Percentiles rank a stretch among this genome's conserved stretches.
These are phyloP conservation scores for Coemansia sp. DNA, from an alignment of 192 early-diverging fungal species.

Conservation along the genomic window DNA sequence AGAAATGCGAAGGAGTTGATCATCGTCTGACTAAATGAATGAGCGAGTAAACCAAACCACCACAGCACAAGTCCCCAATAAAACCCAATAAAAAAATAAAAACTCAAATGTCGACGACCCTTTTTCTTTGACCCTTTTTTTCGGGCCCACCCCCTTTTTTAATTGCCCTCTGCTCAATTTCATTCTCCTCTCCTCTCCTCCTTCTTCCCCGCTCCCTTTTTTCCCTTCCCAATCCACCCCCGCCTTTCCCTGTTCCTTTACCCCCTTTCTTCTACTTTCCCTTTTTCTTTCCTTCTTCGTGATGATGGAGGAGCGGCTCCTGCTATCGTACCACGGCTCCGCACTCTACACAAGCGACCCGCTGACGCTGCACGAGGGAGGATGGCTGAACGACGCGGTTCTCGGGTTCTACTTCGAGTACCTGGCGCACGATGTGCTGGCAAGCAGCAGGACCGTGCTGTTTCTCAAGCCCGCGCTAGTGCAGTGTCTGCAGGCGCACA, in stretches of 20 bases:
- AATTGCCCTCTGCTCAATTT: too few relatives aligned
- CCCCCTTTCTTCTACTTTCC: not conserved
- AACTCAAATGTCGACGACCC: too few relatives aligned
- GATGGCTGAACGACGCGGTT: constrained; percentile 45
- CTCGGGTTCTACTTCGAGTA: constrained; percentile 55
- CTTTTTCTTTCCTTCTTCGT: not conserved
- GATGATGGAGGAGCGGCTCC: constrained; percentile 1
- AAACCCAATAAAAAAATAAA: too few relatives aligned
- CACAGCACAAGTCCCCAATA: too few relatives aligned
- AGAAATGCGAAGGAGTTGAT: too few relatives aligned
- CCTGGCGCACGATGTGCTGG: constrained; percentile 34
- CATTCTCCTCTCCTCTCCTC: too few relatives aligned
- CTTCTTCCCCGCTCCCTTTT: not conserved
- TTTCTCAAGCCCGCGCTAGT: constrained; percentile 40
- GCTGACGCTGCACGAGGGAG: constrained; percentile 32
- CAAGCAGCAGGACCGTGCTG: constrained; percentile 21
- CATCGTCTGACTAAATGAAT: too few relatives aligned
- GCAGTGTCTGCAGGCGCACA: constrained; percentile 25
- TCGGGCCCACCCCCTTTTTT: too few relatives aligned
- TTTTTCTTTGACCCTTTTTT: too few relatives aligned
- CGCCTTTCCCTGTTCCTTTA: not conserved
- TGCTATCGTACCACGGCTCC: constrained; percentile 39
- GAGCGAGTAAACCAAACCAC: too few relatives aligned
- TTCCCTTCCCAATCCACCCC: not conserved
- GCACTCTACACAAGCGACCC: constrained; percentile 36